A percentile compares a stretch with the other conserved stretches of the same genome.
These are phyloP conservation scores for Starmerella khaoyaiensis DNA, from an alignment of 805 yeast genomes.

Conservation along the genomic window DNA sequence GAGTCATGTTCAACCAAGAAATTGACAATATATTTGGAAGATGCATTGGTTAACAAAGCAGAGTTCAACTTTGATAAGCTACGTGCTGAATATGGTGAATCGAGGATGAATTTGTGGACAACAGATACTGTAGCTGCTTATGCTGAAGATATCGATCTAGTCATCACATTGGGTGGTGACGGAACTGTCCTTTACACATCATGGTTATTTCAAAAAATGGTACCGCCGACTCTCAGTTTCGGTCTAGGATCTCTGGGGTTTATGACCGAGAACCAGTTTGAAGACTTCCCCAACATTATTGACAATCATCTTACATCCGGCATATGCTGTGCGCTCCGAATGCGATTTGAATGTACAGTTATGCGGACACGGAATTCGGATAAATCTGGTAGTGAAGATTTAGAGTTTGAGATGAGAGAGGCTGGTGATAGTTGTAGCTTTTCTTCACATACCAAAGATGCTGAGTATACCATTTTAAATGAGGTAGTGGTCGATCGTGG, in stretches of 20 bases:
- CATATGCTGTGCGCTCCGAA: slow-evolving; percentile 63
- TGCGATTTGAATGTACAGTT: slow-evolving; percentile 78
- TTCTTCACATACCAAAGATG: slow-evolving; percentile 26
- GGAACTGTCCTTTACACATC: slow-evolving; percentile 89
- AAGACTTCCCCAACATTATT: slow-evolving; percentile 50
- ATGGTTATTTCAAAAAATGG: slow-evolving; percentile 66
- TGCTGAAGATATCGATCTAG: slow-evolving; percentile 52
- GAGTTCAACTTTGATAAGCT: slow-evolving; percentile 51
- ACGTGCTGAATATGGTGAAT: slow-evolving; percentile 34
- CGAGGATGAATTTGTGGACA: slow-evolving; percentile 54
- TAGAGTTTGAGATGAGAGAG: slow-evolving; percentile 35
- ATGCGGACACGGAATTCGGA: slow-evolving; percentile 23
- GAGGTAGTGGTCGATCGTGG: slow-evolving; percentile 89
- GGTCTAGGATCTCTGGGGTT: slow-evolving; percentile 88
- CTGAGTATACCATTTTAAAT: slow-evolving; percentile 53
- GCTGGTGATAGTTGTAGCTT: slow-evolving; percentile 23
- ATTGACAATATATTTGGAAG: slow-evolving; percentile 57
- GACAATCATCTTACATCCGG: slow-evolving; percentile 52
- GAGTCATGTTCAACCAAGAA: slow-evolving; percentile 19
- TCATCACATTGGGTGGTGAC: slow-evolving; percentile 89
- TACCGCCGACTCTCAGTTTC: slow-evolving; percentile 86
- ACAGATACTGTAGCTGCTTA: slow-evolving; percentile 33
- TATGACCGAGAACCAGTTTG: slow-evolving; percentile 72
- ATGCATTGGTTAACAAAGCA: slow-evolving; percentile 45
- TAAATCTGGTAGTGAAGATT: slow-evolving; percentile 23